These are phyloP conservation scores for Penicillium sp. DNA, from an alignment of 2,329 filamentous ascomycete genomes.

Conservation along the genomic window DNA sequence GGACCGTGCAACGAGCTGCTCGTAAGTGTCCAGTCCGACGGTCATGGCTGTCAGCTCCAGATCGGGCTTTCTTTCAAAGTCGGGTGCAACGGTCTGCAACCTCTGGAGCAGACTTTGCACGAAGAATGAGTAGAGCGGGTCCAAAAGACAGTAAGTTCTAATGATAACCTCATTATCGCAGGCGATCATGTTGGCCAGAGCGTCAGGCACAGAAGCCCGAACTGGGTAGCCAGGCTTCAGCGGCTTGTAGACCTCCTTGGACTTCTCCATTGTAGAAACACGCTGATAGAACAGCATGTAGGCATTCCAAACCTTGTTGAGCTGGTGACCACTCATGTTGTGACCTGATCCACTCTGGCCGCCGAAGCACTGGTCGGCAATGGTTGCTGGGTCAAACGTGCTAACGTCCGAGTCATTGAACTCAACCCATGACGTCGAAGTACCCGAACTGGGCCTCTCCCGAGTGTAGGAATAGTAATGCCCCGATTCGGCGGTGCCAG, in stretches of 20 bases:
- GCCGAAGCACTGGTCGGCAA: slow-evolving; percentile 79
- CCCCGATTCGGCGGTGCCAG: slow-evolving; percentile 86
- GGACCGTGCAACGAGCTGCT: slow-evolving; percentile 70
- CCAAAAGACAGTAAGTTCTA: slow-evolving; percentile 75
- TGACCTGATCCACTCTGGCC: slow-evolving; percentile 57
- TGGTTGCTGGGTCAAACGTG: slow-evolving; percentile 68
- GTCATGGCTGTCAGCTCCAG: slow-evolving; percentile 46
- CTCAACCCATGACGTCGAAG: slow-evolving; percentile 69
- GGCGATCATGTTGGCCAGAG: slow-evolving; percentile 57
- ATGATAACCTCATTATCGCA: slow-evolving; percentile 71
- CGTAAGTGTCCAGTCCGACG: slow-evolving; percentile 60
- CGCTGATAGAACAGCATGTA: slow-evolving; percentile 99
- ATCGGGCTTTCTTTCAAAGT: slow-evolving; percentile 50
- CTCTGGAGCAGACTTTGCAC: slow-evolving; percentile 61
- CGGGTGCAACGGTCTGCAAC: slow-evolving; percentile 49
- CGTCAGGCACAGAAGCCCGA: slow-evolving; percentile 46
- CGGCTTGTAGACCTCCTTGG: slow-evolving; percentile 50
- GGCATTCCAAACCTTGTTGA: slow-evolving; percentile 74
- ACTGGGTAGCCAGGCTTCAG: slow-evolving; percentile 50
- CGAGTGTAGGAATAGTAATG: slow-evolving; percentile 97
- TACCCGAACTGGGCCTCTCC: slow-evolving; percentile 61
- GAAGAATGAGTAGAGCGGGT: slow-evolving; percentile 68
- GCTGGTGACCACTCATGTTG: slow-evolving; percentile 43
- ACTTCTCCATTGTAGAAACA: slow-evolving; percentile 60
- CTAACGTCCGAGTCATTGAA: slow-evolving; percentile 90